Evolutionary conservation across 176 grass and related monocot species (phyloP), one percentile per base, ranked within the genome.

Genomic region (Cymbopogon citratus): DNA sequence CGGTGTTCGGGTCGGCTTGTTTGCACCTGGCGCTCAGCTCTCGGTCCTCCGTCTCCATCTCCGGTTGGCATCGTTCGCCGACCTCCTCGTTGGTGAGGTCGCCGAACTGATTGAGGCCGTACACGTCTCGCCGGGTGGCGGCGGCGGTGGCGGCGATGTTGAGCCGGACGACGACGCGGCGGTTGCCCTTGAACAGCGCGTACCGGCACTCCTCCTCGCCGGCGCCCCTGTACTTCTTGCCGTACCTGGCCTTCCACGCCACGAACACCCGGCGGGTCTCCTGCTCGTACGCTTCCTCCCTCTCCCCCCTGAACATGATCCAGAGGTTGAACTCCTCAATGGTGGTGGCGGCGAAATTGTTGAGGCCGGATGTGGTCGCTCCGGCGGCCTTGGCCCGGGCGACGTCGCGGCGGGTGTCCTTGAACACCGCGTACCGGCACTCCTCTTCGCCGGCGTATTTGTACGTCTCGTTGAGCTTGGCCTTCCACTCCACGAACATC

Each of bases 381-480:
- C 44, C 15, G 70, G 70, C 41, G 26, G 70, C 70, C 7, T 19
- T 85, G 46, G 16, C 14, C 33, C 66, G 16, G 49, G n/a, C 79
- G 48, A 60, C 34, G 15, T 8, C 7, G 79, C 23, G 35, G 49
- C 48, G 46, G 14, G 2, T 81, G 0, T 71, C 18, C 36, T 71
- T 81, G 79, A 81, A 81, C 67, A 81, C 5, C 36, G 67, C 52
- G 79, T 81, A 81, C 66, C 78, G 65, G 66, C 78, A 81, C 78
- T 70, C 78, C 79, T 81, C 79, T 7, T 71, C 79, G 25, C 51
- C 66, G 66, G 6, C 79, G 35, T 60, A 7, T 71, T 0, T 43
- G 1, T 71, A 71, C 10, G 66, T 61, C 66, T 61, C 9, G 9
- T 6, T 4, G 51, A 31, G 1, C 79, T 0, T 61, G 66, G 79